A percentile compares a stretch with the other conserved stretches of the same genome.
Evolutionary conservation across 2,329 filamentous ascomycete genomes (phyloP).

Genomic region (Fusarium heterosporum): DNA sequence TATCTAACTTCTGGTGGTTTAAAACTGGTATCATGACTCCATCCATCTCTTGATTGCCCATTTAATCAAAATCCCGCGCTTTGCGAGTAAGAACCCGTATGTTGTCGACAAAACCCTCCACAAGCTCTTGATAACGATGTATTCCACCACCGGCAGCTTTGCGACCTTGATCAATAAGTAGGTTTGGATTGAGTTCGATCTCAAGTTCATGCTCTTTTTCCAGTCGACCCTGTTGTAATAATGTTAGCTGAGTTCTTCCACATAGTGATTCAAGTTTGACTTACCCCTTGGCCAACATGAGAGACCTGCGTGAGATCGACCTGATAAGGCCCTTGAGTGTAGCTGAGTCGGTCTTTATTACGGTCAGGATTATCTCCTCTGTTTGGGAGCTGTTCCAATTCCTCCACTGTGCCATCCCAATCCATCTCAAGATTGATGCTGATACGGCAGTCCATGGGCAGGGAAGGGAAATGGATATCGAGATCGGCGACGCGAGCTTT

Average conservation of each 20-base stretch:
- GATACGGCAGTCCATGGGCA: constrained; percentile 88
- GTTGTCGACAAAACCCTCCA: constrained; percentile 82
- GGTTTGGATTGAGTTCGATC: constrained; percentile 75
- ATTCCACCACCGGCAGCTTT: constrained; percentile 63
- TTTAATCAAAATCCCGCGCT: constrained; percentile 49
- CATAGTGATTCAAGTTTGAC: constrained; percentile 30
- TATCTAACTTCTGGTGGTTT: neutral
- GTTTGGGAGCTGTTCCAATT: constrained; percentile 59
- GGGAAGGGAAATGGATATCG: constrained; percentile 83
- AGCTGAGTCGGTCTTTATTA: constrained; percentile 91
- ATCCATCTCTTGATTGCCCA: neutral
- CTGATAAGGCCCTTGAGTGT: constrained; percentile 87
- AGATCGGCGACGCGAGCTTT: constrained; percentile 90
- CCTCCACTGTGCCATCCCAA: constrained; percentile 76
- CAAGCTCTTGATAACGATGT: constrained; percentile 73
- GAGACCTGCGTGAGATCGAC: constrained; percentile 94
- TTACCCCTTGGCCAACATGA: constrained; percentile 56
- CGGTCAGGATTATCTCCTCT: constrained; percentile 67
- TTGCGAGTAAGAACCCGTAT: constrained; percentile 68
- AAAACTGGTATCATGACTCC: neutral
- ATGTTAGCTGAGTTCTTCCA: constrained; percentile 4
- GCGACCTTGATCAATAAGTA: constrained; percentile 74
- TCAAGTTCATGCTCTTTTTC: constrained; percentile 85
- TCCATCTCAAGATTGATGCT: constrained; percentile 95
- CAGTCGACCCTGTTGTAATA: constrained; percentile 51